phyloP scores from a whole-genome alignment of 2,329 filamentous ascomycete genomes.

The Ophiostoma sp. region DNA sequence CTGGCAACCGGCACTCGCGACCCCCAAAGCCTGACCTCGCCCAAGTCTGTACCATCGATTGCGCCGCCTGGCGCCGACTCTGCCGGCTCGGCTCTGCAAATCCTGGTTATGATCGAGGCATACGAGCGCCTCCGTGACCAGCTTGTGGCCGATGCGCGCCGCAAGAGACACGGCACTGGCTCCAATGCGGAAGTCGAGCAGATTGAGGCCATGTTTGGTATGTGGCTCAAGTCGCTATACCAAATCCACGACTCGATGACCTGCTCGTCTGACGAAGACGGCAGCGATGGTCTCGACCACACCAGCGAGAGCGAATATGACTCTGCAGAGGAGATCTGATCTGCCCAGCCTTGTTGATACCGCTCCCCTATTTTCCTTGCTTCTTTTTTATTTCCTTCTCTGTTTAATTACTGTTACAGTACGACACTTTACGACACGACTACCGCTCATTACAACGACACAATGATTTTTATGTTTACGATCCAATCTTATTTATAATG shows the following conservation, averaged over 20 bases:
- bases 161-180: conserved; percentile 18
- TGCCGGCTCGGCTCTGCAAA: conserved; percentile 44
- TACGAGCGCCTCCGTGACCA: conserved; percentile 50
- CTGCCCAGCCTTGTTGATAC: not conserved
- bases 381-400: not conserved
- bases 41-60: conserved; percentile 23
- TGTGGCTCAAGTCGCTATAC: conserved; percentile 48
- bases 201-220: conserved; percentile 43
- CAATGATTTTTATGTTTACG: conserved; percentile 7
- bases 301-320: conserved; percentile 37
- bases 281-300: conserved; percentile 23
- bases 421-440: not conserved
- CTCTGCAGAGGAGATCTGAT: conserved; percentile 20
- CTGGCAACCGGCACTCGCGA: not conserved
- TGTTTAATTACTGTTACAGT: conserved; percentile 4
- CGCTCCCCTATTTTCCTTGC: not conserved
- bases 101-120: conserved; percentile 55
- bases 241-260: conserved; percentile 41
- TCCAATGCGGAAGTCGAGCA: conserved; percentile 32
- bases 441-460: not conserved
- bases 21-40: not conserved
- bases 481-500: not conserved
- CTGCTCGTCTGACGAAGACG: conserved; percentile 29
- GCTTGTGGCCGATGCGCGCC: conserved; percentile 33
- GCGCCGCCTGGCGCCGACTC: conserved; percentile 24